These are phyloP conservation scores for Bryoerythrophyllum caledonicum DNA, from an alignment of 225 moss, liverwort and hornwort genomes.

Conservation along the genomic window DNA sequence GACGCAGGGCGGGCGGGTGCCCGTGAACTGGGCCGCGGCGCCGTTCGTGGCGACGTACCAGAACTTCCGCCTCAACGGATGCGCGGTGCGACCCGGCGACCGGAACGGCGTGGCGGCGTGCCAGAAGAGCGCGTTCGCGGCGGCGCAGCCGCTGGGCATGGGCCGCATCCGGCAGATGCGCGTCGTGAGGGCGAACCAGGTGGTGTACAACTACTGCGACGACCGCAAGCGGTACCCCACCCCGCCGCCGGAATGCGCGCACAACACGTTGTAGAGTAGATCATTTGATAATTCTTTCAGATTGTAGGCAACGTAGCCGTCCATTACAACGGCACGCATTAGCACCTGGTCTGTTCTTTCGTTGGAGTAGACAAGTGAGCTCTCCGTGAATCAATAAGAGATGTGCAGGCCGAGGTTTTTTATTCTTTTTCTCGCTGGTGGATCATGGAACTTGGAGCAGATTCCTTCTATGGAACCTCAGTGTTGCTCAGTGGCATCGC, in stretches of 20 bases:
- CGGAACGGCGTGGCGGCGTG: constrained; percentile 13
- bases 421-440: too few relatives aligned
- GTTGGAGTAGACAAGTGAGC: background rate
- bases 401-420: background rate
- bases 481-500: too few relatives aligned
- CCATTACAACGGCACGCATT: constrained; percentile 28
- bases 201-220: constrained; percentile 76
- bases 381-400: background rate
- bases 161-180: constrained; percentile 45
- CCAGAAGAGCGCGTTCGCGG: constrained; percentile 34
- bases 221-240: constrained; percentile 52
- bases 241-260: constrained; percentile 32
- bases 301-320: constrained; percentile 6
- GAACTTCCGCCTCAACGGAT: constrained; percentile 37
- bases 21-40: constrained; percentile 65
- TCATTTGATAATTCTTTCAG: background rate
- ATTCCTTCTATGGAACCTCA: too few relatives aligned
- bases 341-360: background rate
- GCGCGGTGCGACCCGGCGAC: constrained; percentile 24
- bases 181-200: constrained; percentile 50
- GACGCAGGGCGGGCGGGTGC: constrained; percentile 66
- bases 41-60: constrained; percentile 73
- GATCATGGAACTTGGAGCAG: too few relatives aligned
- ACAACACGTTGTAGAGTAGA: constrained; percentile 32
- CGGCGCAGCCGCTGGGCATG: constrained; percentile 37